Conservation (phyloP, 495 filamentous ascomycete species). For the Penicillium crystallinum region DNA sequence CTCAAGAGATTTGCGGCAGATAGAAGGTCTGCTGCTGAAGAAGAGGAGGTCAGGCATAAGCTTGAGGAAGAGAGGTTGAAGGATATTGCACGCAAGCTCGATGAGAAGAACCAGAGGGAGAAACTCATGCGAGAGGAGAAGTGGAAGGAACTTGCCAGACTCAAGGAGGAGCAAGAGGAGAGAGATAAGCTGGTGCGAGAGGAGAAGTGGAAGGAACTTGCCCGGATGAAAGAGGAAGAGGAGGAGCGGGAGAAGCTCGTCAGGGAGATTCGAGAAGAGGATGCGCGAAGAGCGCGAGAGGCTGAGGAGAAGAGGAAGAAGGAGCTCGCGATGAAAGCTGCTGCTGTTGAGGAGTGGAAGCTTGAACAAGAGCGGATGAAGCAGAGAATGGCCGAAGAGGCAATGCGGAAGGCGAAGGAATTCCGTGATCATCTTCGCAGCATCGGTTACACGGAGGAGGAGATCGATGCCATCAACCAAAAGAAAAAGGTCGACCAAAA, state of each 20-base stretch:
- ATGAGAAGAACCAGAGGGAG: slow-evolving; percentile 8
- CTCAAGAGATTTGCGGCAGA: slow-evolving; percentile 30
- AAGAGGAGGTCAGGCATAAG: slow-evolving; percentile 13
- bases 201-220: slow-evolving; percentile 19
- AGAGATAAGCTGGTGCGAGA: slow-evolving; percentile 17
- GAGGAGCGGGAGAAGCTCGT: slow-evolving; percentile 15
- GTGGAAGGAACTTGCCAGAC: slow-evolving; percentile 13
- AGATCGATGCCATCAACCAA: slow-evolving; percentile 53
- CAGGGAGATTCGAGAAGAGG: slow-evolving; percentile 21
- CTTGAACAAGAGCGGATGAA: slow-evolving; percentile 45
- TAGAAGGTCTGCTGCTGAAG: slow-evolving; percentile 27
- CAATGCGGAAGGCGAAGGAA: slow-evolving; percentile 43
- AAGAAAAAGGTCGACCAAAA: slow-evolving; percentile 53
- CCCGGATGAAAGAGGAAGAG: slow-evolving; percentile 14
- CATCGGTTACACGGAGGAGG: slow-evolving; percentile 38
- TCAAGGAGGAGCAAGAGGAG: slow-evolving; percentile 10
- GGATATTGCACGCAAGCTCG: not conserved
- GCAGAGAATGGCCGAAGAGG: slow-evolving; percentile 25
- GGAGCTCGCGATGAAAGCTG: slow-evolving; percentile 30
- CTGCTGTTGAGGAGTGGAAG: slow-evolving; percentile 34
- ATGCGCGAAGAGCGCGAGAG: slow-evolving; percentile 25
- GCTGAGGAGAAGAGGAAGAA: slow-evolving; percentile 21
- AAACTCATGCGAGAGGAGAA: slow-evolving; percentile 19
- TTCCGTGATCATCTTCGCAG: slow-evolving; percentile 37
- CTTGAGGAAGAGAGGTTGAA: slow-evolving; percentile 21